phyloP scores from a whole-genome alignment of 345 rosid species.

The Moricandia arvensis region DNA sequence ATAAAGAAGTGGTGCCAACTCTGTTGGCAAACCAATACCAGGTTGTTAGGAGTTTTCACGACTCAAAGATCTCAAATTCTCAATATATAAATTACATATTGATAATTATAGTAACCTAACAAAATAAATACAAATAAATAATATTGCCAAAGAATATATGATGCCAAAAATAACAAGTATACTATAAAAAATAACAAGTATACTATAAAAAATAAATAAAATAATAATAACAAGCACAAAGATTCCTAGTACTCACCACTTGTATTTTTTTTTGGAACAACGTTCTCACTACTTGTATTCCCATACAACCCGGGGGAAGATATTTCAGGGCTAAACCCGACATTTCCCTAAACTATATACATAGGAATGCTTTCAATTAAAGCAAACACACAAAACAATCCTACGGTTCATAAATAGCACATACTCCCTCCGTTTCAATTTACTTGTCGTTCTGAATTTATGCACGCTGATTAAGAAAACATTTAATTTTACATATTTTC shows the following conservation, averaged over 20 bases:
- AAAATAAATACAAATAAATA: not conserved
- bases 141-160: not conserved
- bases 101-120: not conserved
- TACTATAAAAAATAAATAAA: not conserved
- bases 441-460: too few species aligned
- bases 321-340: not conserved
- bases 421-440: too few species aligned
- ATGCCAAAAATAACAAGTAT: not conserved
- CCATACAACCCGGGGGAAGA: conserved; percentile 10
- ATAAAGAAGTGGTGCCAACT: conserved; percentile 46
- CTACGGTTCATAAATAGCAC: not conserved
- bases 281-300: not conserved
- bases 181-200: not conserved
- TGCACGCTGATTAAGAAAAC: too few species aligned
- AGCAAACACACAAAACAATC: conserved; percentile 2
- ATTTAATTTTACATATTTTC: too few species aligned
- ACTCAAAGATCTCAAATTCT: not conserved
- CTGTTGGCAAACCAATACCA: not conserved
- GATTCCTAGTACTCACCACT: conserved; percentile 31
- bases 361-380: not conserved
- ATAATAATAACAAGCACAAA: conserved; percentile 15
- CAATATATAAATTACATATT: not conserved
- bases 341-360: not conserved
- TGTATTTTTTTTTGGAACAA: not conserved
- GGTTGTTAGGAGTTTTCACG: not conserved